Percentiles rank a stretch among this genome's conserved stretches.
These are phyloP conservation scores for Fomitopsis serialis DNA, from an alignment of 768 basidiomycete genomes.

Conservation along the genomic window DNA sequence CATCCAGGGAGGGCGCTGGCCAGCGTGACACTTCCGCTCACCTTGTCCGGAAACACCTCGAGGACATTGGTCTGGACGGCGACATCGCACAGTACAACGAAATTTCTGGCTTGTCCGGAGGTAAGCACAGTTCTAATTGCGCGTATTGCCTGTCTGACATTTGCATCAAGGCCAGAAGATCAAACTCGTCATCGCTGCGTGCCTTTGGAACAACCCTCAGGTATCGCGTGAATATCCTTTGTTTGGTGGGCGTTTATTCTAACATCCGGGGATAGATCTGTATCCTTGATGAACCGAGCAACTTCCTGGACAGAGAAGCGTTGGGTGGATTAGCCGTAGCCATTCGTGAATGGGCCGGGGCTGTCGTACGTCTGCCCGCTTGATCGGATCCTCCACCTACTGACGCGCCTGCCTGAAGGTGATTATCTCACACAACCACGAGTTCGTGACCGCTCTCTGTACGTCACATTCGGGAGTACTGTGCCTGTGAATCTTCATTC, in stretches of 20 bases:
- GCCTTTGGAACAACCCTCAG: slow-evolving; percentile 95
- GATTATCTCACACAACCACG: slow-evolving; percentile 94
- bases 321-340: slow-evolving; percentile 92
- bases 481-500: slow-evolving; percentile 9
- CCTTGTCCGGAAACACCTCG: slow-evolving; percentile 85
- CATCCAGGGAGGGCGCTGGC: slow-evolving; percentile 93
- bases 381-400: slow-evolving; percentile 7
- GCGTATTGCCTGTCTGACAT: slow-evolving; percentile 2
- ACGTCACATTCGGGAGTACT: slow-evolving; percentile 25
- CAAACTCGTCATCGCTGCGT: slow-evolving; percentile 91
- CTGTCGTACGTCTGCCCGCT: slow-evolving; percentile 50
- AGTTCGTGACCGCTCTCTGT: slow-evolving; percentile 83
- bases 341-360: slow-evolving; percentile 92
- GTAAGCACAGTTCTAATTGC: slow-evolving; percentile 32
- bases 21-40: slow-evolving; percentile 78
- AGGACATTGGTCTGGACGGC: slow-evolving; percentile 94
- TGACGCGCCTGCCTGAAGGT: slow-evolving; percentile 40
- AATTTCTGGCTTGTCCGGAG: slow-evolving; percentile 90
- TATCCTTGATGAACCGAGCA: slow-evolving; percentile 86
- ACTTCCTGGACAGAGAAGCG: slow-evolving; percentile 96
- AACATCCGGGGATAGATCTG: slow-evolving; percentile 43
- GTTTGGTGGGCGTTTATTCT: not conserved
- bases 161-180: slow-evolving; percentile 82
- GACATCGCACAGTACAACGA: slow-evolving; percentile 99
- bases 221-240: slow-evolving; percentile 25